Evolutionary conservation across 148 eudicot species (phyloP).

Genomic region (Heliosperma pusillum): DNA sequence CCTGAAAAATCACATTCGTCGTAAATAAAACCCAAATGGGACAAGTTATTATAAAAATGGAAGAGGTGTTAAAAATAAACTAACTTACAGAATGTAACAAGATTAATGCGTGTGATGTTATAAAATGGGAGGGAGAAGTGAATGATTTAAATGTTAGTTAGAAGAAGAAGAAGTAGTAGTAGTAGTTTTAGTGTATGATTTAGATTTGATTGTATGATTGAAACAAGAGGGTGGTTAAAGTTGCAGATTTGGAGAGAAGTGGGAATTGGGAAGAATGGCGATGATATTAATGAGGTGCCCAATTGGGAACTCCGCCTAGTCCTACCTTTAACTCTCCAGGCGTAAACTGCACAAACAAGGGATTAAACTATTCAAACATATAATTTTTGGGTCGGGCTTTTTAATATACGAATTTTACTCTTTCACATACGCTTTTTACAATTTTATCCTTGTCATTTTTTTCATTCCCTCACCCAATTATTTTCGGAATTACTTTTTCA

Average conservation of each 20-base stretch:
- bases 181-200: too few species aligned
- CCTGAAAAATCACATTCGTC: conserved; percentile 3
- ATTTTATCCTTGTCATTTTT: too few species aligned
- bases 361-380: too few species aligned
- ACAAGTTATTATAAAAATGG: neutral
- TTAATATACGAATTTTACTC: too few species aligned
- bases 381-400: too few species aligned
- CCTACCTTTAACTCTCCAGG: too few species aligned
- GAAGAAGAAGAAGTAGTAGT: neutral
- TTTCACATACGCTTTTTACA: too few species aligned
- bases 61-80: neutral
- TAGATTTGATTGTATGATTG: neutral
- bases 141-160: neutral
- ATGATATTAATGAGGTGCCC: neutral
- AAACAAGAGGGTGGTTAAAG: neutral
- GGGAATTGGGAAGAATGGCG: conserved; percentile 1
- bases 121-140: neutral
- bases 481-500: too few species aligned
- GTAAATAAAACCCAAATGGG: too few species aligned
- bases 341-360: too few species aligned
- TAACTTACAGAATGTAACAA: neutral
- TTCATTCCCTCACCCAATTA: too few species aligned
- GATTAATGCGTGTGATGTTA: neutral
- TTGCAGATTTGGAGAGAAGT: neutral
- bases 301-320: conserved; percentile 9